phyloP scores from a whole-genome alignment of 1,284 basidiomycete species.

The Apiotrichum gamsii region DNA sequence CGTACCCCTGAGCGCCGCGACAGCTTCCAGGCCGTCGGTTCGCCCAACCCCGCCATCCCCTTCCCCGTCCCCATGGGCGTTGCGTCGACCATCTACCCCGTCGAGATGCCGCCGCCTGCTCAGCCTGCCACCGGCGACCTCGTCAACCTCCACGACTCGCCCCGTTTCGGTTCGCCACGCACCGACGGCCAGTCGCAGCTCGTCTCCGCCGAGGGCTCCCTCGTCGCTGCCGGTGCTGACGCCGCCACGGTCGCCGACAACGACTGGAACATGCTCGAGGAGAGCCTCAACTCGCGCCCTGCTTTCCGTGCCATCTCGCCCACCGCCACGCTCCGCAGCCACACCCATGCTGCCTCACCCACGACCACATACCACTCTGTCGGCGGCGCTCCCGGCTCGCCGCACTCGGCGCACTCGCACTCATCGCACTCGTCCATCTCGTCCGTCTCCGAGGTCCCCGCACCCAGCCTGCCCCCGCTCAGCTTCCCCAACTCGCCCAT shows the following conservation, averaged over 20 bases:
- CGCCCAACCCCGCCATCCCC: background rate
- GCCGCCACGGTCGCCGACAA: constrained; percentile 18
- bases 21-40: constrained; percentile 4
- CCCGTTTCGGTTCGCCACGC: constrained; percentile 11
- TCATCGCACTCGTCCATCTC: background rate
- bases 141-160: constrained; percentile 13
- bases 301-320: constrained; percentile 43
- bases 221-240: constrained; percentile 8
- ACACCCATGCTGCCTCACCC: constrained; percentile 16
- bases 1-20: background rate
- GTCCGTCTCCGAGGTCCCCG: background rate
- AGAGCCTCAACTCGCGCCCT: constrained; percentile 29
- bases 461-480: constrained; percentile 9
- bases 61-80: constrained; percentile 17
- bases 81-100: constrained; percentile 19
- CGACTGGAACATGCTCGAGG: constrained; percentile 36
- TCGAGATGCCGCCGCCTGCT: constrained; percentile 3
- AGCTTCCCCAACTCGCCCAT: constrained; percentile 7
- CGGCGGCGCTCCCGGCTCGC: background rate
- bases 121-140: constrained; percentile 9
- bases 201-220: constrained; percentile 1
- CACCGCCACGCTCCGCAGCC: constrained; percentile 33
- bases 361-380: background rate
- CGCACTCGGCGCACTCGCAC: background rate
- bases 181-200: constrained; percentile 17